A percentile compares a stretch with the other conserved stretches of the same genome.
Conservation (phyloP, 2,329 filamentous ascomycete species). For the Emmonsia crescens region DNA sequence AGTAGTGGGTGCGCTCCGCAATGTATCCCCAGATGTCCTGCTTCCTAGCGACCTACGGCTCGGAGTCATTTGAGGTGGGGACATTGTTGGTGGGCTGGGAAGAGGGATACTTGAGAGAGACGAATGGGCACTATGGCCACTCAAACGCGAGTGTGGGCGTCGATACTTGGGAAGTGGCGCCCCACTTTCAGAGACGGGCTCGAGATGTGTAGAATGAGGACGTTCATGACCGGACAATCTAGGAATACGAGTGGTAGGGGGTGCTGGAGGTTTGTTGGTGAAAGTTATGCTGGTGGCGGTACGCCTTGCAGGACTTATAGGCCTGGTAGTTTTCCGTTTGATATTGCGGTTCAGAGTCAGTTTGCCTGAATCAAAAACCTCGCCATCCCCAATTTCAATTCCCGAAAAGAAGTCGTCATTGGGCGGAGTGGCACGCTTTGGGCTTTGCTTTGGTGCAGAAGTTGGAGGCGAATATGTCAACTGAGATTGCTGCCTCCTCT, state of each 20-base stretch:
- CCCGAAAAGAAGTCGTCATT: conserved; percentile 74
- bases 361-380: conserved; percentile 70
- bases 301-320: conserved; percentile 57
- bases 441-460: conserved; percentile 21
- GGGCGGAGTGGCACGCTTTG: conserved; percentile 11
- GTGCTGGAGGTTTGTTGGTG: conserved; percentile 58
- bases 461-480: conserved; percentile 30
- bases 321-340: conserved; percentile 64
- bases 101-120: conserved; percentile 55
- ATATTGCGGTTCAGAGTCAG: conserved; percentile 83
- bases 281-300: conserved; percentile 82
- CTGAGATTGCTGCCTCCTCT: conserved; percentile 46
- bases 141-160: conserved; percentile 56
- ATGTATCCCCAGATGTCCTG: conserved; percentile 25
- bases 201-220: conserved; percentile 60
- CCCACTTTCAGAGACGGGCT: conserved; percentile 84
- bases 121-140: conserved; percentile 55
- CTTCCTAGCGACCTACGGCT: conserved; percentile 48
- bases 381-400: conserved; percentile 74
- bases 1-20: conserved; percentile 39
- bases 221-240: conserved; percentile 63
- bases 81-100: conserved; percentile 48
- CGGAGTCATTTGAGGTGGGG: conserved; percentile 49
- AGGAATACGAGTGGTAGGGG: conserved; percentile 59
- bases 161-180: conserved; percentile 55